Percentiles rank a stretch among this genome's conserved stretches.
Evolutionary conservation across 768 basidiomycete species (phyloP).

Genomic region (Agaricus sinodeliciosus): DNA sequence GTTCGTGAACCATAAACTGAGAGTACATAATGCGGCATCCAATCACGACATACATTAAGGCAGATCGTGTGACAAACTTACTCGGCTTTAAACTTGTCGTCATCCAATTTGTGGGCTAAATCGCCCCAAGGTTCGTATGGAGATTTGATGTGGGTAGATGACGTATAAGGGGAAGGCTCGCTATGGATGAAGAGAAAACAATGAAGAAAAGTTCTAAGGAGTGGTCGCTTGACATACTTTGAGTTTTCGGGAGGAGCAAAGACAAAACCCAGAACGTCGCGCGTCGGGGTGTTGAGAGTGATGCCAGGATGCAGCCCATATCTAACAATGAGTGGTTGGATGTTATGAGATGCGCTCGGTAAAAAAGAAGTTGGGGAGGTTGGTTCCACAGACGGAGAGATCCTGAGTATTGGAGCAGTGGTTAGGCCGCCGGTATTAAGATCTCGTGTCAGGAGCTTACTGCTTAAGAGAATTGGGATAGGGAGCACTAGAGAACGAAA

Average conservation of each 20-base stretch:
- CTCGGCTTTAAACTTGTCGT: slow-evolving; percentile 76
- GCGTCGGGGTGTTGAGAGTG: slow-evolving; percentile 53
- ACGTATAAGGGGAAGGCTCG: slow-evolving; percentile 28
- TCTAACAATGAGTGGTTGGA: slow-evolving; percentile 35
- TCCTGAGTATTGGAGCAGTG: slow-evolving; percentile 12
- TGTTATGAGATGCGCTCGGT: slow-evolving; percentile 16
- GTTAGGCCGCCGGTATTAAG: neutral
- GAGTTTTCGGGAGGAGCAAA: slow-evolving; percentile 66
- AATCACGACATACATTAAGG: slow-evolving; percentile 20
- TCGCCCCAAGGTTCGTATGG: slow-evolving; percentile 72
- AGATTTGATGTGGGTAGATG: slow-evolving; percentile 30
- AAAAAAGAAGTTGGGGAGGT: slow-evolving; percentile 14
- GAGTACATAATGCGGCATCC: slow-evolving; percentile 4
- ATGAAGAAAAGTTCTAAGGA: slow-evolving; percentile 11
- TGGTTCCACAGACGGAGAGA: slow-evolving; percentile 20
- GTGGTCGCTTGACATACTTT: slow-evolving; percentile 29
- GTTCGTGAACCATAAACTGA: neutral
- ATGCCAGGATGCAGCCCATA: slow-evolving; percentile 47
- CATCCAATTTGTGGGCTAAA: slow-evolving; percentile 61
- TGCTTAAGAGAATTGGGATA: slow-evolving; percentile 32
- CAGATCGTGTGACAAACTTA: slow-evolving; percentile 42
- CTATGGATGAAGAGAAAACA: slow-evolving; percentile 21
- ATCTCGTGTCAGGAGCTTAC: slow-evolving; percentile 20
- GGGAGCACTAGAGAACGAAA: slow-evolving; percentile 21
- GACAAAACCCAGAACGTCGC: slow-evolving; percentile 63